A percentile compares a stretch with the other conserved stretches of the same genome.
phyloP scores from a whole-genome alignment of 2,329 filamentous ascomycete species.

The Penicillium sp. region DNA sequence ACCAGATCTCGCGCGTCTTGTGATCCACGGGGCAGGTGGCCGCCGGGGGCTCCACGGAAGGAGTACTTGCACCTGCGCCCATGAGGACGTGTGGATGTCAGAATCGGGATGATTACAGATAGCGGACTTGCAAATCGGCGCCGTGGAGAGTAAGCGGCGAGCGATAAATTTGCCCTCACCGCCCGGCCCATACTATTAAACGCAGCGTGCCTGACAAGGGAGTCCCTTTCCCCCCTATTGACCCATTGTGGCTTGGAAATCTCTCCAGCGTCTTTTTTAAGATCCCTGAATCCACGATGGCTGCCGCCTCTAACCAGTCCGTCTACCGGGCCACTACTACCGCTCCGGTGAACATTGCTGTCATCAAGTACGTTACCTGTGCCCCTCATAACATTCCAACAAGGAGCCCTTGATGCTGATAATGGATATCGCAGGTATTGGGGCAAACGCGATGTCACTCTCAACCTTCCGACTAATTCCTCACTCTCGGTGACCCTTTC shows the following conservation, averaged over 20 bases:
- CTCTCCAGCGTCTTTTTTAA: slow-evolving; percentile 2
- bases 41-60: slow-evolving; percentile 26
- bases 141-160: slow-evolving; percentile 10
- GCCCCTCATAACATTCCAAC: slow-evolving; percentile 15
- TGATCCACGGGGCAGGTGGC: slow-evolving; percentile 82
- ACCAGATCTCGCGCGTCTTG: slow-evolving; percentile 82
- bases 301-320: slow-evolving; percentile 36
- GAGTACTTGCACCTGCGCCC: slow-evolving; percentile 41
- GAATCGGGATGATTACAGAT: slow-evolving; percentile 14
- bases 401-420: slow-evolving; percentile 4
- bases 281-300: slow-evolving; percentile 26
- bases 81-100: slow-evolving; percentile 23
- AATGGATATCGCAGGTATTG: slow-evolving; percentile 62
- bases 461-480: slow-evolving; percentile 97
- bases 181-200: slow-evolving; percentile 17
- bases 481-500: slow-evolving; percentile 96
- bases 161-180: slow-evolving; percentile 27
- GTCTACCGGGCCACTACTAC: slow-evolving; percentile 93
- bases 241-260: slow-evolving; percentile 7
- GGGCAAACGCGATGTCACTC: slow-evolving; percentile 90
- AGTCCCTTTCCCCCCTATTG: slow-evolving; percentile 14
- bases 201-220: slow-evolving; percentile 13
- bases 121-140: slow-evolving; percentile 19
- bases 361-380: slow-evolving; percentile 71
- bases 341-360: slow-evolving; percentile 95